Base-by-base conservation (phyloP, 768 basidiomycete genomes). In the Psilocybe cyanescens region DNA sequence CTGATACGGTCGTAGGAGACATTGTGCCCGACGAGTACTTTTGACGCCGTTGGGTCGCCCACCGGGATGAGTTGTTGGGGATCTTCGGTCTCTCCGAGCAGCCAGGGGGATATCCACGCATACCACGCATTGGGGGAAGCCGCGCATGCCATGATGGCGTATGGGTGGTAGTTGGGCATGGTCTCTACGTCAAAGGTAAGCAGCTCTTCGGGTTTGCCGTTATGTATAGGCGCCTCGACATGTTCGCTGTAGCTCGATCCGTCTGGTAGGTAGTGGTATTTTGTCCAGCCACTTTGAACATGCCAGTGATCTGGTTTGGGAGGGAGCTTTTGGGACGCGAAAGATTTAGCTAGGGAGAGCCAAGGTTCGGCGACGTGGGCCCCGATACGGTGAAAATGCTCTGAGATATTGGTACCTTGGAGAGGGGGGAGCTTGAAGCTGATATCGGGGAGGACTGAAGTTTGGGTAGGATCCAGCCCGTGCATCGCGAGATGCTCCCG, bases 141-240 rank as follows among this genome's bases (percentile, higher is more conserved):
- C 3, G 96, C 96, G 61, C 88, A 90, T 1, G 97, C 96, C 80
- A 99, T 90, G 70, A 98, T 78, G 11, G 97, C 85, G 70, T 86
- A 94, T 1, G 88, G 88, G 52, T 91, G 85, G 70, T 92, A 86
- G 29, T 86, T 85, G 1, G 92, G 92, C 82, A 99, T 83, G 0
- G 93, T 95, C 76, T 99, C 96, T 57, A 99, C 92, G 72, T 99
- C 97, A 68, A 99, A 97, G 8, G 86, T 84, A 64, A 99, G 84
- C 81, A 91, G 81, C 46, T 87, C 76, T 70, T 94, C 93, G 0
- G 84, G 76, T 61, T 82, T 79, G 2, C 86, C 87, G 44, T 86
- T 78, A 80, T 0, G 90, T 91, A 67, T 78, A 87, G 2, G 85
- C 78, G 24, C 24, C 24, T 24, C 24, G 56, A 96, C 90, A 8